phyloP scores from a whole-genome alignment of 345 rosid genomes.

The Eucalyptus dawsonii region DNA sequence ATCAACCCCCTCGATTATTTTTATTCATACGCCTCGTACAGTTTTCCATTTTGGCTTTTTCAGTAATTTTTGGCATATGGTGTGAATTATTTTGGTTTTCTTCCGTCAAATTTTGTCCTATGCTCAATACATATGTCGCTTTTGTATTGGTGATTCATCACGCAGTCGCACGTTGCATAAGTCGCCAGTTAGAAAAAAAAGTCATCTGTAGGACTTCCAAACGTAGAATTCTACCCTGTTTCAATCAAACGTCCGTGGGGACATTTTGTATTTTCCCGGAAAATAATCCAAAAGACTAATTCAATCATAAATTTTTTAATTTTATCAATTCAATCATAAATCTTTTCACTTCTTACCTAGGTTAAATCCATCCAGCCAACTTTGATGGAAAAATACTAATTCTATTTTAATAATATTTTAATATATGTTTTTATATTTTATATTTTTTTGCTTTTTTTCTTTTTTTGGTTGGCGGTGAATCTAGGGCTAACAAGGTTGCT shows the following conservation, averaged over 20 bases:
- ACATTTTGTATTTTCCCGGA: too few species aligned
- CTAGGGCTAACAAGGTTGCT: too few species aligned
- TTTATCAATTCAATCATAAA: too few species aligned
- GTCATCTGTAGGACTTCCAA: neutral
- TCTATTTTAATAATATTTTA: too few species aligned
- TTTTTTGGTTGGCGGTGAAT: too few species aligned
- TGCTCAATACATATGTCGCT: neutral
- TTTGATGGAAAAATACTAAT: rapidly evolving
- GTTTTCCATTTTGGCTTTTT: neutral
- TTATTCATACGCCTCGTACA: neutral
- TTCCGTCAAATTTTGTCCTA: neutral
- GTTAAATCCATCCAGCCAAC: rapidly evolving
- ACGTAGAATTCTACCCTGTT: neutral
- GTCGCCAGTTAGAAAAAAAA: neutral
- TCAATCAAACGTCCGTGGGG: neutral
- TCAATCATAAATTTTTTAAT: too few species aligned
- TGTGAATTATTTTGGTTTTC: neutral
- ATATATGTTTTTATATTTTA: too few species aligned
- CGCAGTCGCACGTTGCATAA: neutral
- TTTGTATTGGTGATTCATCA: neutral
- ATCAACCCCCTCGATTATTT: neutral
- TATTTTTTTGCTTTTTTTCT: too few species aligned
- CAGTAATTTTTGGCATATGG: neutral
- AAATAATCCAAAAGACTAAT: too few species aligned
- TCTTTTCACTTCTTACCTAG: rapidly evolving